Conservation (phyloP, 2,329 filamentous ascomycete genomes). For the Cordyceps javanica region DNA sequence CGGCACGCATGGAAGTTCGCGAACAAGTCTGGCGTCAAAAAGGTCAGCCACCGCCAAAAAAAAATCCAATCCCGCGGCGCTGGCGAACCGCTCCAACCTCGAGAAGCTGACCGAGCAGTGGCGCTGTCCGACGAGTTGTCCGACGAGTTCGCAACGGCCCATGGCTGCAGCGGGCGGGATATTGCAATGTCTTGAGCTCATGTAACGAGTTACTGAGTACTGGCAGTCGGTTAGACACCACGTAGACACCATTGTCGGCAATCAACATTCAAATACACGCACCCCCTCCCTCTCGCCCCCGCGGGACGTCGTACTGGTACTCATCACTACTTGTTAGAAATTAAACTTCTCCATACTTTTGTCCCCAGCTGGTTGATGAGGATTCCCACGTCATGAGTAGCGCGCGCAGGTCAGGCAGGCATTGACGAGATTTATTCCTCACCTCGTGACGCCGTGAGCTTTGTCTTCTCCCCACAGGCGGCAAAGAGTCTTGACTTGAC, state of each 20-base stretch:
- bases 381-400: not conserved
- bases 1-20: not conserved
- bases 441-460: slow-evolving; percentile 1
- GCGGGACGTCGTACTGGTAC: too few relatives aligned
- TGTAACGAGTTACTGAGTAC: too few relatives aligned
- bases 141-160: not conserved
- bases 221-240: too few relatives aligned
- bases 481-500: not conserved
- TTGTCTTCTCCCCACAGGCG: slow-evolving; percentile 3
- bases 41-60: not conserved
- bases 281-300: too few relatives aligned
- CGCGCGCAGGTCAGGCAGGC: not conserved
- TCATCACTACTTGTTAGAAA: too few relatives aligned
- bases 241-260: too few relatives aligned
- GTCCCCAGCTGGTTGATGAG: not conserved
- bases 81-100: not conserved
- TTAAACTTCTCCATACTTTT: not conserved
- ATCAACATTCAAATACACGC: not conserved
- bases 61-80: not conserved
- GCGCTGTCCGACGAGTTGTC: not conserved
- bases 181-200: not conserved
- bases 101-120: not conserved
- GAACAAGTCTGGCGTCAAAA: not conserved
- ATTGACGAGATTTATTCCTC: not conserved
- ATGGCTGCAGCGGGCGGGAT: not conserved